Base-by-base conservation (phyloP, 2,329 filamentous ascomycete genomes). In the Pseudogymnoascus sp. region DNA sequence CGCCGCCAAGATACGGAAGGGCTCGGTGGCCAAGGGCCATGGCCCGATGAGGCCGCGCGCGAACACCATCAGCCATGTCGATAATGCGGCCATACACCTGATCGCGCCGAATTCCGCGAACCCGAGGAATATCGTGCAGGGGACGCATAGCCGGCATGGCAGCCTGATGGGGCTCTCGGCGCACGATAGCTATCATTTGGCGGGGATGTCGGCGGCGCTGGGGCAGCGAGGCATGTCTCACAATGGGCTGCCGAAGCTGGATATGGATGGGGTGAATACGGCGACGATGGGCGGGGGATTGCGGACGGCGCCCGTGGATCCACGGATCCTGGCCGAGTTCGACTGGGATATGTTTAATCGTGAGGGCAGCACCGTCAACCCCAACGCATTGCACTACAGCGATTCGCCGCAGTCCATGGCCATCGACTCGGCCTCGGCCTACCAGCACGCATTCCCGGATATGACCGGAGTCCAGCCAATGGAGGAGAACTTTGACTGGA, bases 41-140 rank as follows among this genome's bases (percentile, higher is more conserved):
- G 80, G 77, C 66, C 77, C 79, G 62, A 93, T 93, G 85, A 84
- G 95, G 68, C 95, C 93, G 21, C 83, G 95, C 70, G 93, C 95
- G 62, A 97, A 97, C 74, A 99, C 95, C 38, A 96, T 99, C 72
- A 95, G 93, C 73, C 93, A 97, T 75, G 86, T 97, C 63, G 95
- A 97, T 73, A 84, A 85, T 64, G 81, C 82, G 62, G 85, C 88
- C 42, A 84, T 96, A 74, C 90, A 88, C 69, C 84, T 95, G 77
- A 81, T 90, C 67, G 84, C 84, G 60, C 79, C 83, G 11, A 72
- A 73, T 8, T 71, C 61, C 23, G 66, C 73, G n/a, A 78, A 81
- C 50, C 78, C 81, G 44, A 71, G 82, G 78, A 69, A 80, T 76
- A 68, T 76, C 75, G 70, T 78, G 71, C 69, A 81, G 78, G 73